phyloP scores from a whole-genome alignment of 441 rosid species.

The Populus hybrid region DNA sequence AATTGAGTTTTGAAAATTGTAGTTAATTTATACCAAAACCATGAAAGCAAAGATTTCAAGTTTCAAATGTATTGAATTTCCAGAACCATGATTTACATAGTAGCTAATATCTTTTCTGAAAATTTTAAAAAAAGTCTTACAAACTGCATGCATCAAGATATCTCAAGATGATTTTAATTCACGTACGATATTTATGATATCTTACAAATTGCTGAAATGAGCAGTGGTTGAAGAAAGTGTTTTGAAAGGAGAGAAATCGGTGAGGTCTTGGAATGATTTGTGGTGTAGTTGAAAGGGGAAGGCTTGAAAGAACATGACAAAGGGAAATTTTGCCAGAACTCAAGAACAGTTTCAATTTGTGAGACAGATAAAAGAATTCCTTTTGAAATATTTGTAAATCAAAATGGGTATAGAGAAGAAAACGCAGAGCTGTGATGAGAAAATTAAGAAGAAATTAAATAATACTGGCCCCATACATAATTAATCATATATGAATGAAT shows the following conservation, averaged over 20 bases:
- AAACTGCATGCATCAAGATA: not conserved
- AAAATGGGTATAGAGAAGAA: not conserved
- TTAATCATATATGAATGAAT: not conserved
- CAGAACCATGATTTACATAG: no score
- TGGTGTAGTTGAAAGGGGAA: not conserved
- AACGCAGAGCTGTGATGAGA: not conserved
- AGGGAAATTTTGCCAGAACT: not conserved
- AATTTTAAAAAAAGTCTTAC: not conserved
- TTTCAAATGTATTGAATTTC: no score
- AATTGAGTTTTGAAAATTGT: not conserved
- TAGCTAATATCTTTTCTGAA: no score
- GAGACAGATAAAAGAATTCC: no score
- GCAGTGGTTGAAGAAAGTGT: no score
- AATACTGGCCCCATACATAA: not conserved
- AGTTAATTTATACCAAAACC: not conserved
- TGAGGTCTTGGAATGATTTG: not conserved
- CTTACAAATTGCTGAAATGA: no score
- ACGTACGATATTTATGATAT: no score
- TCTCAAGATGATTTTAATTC: not conserved
- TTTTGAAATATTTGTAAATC: not conserved
- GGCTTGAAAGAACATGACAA: no score
- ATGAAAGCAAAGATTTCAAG: not conserved
- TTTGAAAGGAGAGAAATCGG: no score
- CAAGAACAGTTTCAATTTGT: not conserved
- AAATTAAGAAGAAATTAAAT: not conserved